Evolutionary conservation across 257 asterid genomes (phyloP), one percentile per base, ranked within the genome.

Genomic region (Solanum chiquidenum): DNA sequence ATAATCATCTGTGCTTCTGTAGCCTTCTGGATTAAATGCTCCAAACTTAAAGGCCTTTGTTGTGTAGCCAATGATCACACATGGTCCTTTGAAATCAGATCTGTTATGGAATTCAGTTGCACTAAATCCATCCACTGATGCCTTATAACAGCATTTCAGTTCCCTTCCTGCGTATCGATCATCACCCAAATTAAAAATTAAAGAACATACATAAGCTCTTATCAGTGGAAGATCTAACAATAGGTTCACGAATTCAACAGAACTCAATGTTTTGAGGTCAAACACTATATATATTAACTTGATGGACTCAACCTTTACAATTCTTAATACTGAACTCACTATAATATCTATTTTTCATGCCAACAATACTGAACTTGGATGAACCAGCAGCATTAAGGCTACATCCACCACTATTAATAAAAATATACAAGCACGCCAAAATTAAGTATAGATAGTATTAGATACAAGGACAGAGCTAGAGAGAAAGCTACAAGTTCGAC

Each of bases 81-180:
- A 96, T 27, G 98, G 98, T 86, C 99, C 98, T 55, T 95, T 96
- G 89, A 96, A 96, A 90, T 95, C 98, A 88, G 98, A 93, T 83
- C 87, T 91, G 88, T 88, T 87, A 89, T 95, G 99, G 89, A 96
- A 96, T 4, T 92, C 93, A 40, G 94, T 89, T 52, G 99, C 99
- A 83, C 95, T 93, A 88, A 94, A 96, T 87, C 99, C 98, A 91
- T 96, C 99, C 76, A 72, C 68, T 18, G 94, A 92, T 68, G 98
- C 98, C 90, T 93, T 94, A 86, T 96, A 95, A 93, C 98, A 96
- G 90, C 98, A 96, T 76, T 92, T 93, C 77, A 95, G 93, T 87
- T 94, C 98, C 90, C 88, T 94, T 14, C 94, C 98, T 96, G 90
- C 76, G 44, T 83, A 87, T 74, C 2, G 8, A 64, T 64, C 49